Conservation (phyloP, 1,284 basidiomycete species). For the Cryptococcus jaspeensis region DNA sequence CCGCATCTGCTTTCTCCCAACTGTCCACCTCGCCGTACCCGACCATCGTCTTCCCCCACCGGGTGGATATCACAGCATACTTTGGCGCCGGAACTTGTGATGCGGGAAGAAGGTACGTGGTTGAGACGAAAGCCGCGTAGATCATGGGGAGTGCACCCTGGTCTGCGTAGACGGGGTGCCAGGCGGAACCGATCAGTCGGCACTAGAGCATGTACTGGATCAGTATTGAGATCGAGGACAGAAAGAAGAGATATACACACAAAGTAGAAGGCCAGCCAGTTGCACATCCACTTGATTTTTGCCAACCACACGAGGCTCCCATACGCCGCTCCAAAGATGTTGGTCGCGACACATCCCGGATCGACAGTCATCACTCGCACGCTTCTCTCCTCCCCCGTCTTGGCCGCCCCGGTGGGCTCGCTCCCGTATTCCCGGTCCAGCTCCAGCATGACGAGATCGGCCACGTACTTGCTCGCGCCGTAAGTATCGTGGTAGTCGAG, state of each 20-base stretch:
- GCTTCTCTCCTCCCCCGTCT: slow-evolving; percentile 26
- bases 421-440: slow-evolving; percentile 56
- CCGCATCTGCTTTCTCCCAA: slow-evolving; percentile 33
- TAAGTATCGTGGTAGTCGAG: slow-evolving; percentile 64
- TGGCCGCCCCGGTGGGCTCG: slow-evolving; percentile 27
- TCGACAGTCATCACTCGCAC: slow-evolving; percentile 66
- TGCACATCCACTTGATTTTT: slow-evolving; percentile 57
- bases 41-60: slow-evolving; percentile 28
- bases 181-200: slow-evolving; percentile 39
- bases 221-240: not conserved
- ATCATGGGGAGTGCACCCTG: slow-evolving; percentile 38
- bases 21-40: slow-evolving; percentile 41
- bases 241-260: slow-evolving; percentile 55
- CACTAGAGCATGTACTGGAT: slow-evolving; percentile 13
- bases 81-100: slow-evolving; percentile 32
- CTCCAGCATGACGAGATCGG: slow-evolving; percentile 65
- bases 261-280: slow-evolving; percentile 65
- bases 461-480: slow-evolving; percentile 74
- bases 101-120: slow-evolving; percentile 27
- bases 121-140: slow-evolving; percentile 39
- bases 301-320: slow-evolving; percentile 54
- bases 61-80: slow-evolving; percentile 23
- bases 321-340: slow-evolving; percentile 55
- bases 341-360: slow-evolving; percentile 72
- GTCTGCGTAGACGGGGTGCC: slow-evolving; percentile 38